Percentiles rank a stretch among this genome's conserved stretches.
phyloP scores from a whole-genome alignment of 495 filamentous ascomycete species.

The Neurospora terricola region DNA sequence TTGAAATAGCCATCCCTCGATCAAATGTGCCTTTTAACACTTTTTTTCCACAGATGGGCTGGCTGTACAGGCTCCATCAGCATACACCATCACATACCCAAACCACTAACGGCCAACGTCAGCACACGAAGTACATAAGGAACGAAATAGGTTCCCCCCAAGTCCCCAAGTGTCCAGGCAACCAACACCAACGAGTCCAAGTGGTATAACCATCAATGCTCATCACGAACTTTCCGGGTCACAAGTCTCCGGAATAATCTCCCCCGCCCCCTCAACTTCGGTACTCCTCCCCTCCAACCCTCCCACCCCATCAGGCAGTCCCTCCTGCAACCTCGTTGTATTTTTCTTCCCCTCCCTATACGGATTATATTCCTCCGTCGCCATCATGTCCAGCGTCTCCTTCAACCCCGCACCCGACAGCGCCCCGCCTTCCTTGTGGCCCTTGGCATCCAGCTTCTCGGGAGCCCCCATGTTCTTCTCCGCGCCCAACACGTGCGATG shows the following conservation, averaged over 20 bases:
- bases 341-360: neutral
- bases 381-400: neutral
- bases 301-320: neutral
- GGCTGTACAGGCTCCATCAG: neutral
- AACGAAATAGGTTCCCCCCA: neutral
- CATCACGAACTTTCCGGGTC: neutral
- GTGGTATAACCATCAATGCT: neutral
- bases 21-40: neutral
- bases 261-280: neutral
- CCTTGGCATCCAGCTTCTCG: neutral
- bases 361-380: neutral
- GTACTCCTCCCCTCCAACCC: neutral
- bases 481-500: neutral
- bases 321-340: neutral
- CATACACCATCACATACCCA: neutral
- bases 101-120: neutral
- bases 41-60: neutral
- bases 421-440: neutral
- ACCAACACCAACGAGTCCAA: neutral
- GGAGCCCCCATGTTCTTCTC: neutral
- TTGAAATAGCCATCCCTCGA: neutral
- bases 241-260: too few species aligned
- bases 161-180: neutral
- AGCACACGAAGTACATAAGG: neutral
- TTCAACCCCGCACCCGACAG: neutral